These are phyloP conservation scores for Skeletonema potamos DNA, from an alignment of 108 stramenopile species.

Conservation along the genomic window DNA sequence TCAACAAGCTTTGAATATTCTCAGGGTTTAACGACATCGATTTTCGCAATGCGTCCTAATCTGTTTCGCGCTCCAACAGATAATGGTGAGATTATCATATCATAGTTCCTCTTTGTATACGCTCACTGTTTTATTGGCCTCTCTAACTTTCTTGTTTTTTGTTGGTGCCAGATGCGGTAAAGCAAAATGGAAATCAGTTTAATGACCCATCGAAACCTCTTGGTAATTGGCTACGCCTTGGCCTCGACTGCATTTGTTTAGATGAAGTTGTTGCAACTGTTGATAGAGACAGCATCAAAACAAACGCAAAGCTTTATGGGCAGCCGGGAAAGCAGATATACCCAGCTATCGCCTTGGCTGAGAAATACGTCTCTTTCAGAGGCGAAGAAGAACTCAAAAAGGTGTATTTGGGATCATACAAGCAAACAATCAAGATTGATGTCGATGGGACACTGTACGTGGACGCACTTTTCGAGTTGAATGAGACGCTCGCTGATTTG, in stretches of 20 bases:
- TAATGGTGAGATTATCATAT: constrained; percentile 40
- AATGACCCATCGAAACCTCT: constrained; percentile 36
- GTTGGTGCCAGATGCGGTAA: constrained; percentile 46
- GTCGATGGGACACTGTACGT: constrained; percentile 37
- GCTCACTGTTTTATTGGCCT: background rate
- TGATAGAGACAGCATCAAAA: background rate
- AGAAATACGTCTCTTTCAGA: background rate
- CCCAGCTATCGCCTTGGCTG: constrained; percentile 28
- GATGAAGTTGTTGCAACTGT: background rate
- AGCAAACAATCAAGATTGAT: constrained; percentile 31
- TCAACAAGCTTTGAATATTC: constrained; percentile 11
- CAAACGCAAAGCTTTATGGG: constrained; percentile 23
- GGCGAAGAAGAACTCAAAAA: background rate
- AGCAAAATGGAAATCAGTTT: constrained; percentile 33
- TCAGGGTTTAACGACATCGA: background rate
- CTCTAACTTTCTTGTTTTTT: background rate
- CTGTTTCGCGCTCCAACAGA: constrained; percentile 79
- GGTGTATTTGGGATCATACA: constrained; percentile 12
- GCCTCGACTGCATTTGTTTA: constrained; percentile 30
- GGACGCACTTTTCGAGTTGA: constrained; percentile 55
- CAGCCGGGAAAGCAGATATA: constrained; percentile 13
- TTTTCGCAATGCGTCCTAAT: constrained; percentile 45
- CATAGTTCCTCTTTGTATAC: background rate
- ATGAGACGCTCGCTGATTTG: constrained; percentile 37
- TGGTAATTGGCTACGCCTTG: constrained; percentile 32